Evolutionary conservation across 805 yeast genomes (phyloP).

Genomic region (Barnettozyma siamensis): DNA sequence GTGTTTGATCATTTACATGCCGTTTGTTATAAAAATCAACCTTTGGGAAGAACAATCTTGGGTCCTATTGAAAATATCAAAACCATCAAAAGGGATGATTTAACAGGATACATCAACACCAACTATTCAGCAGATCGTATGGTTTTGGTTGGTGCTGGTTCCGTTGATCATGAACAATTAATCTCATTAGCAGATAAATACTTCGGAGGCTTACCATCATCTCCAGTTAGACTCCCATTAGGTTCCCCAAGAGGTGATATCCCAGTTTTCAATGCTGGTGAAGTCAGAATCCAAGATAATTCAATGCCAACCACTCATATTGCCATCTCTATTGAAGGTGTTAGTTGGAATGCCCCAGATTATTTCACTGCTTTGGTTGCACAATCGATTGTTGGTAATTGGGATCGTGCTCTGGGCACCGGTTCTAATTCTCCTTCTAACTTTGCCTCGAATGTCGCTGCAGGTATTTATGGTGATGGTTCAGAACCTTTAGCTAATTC

Average conservation of each 20-base stretch:
- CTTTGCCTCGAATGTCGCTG: conserved; percentile 59
- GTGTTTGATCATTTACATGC: conserved; percentile 96
- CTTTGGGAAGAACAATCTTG: conserved; percentile 91
- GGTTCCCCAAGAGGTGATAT: conserved; percentile 60
- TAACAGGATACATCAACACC: conserved; percentile 70
- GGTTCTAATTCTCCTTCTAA: conserved; percentile 85
- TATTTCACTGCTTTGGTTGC: conserved; percentile 93
- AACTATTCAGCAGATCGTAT: conserved; percentile 95
- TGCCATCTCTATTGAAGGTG: conserved; percentile 96
- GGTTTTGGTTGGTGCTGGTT: conserved; percentile 97
- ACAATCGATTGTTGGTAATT: conserved; percentile 93
- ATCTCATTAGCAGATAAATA: conserved; percentile 69
- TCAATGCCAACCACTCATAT: conserved; percentile 84
- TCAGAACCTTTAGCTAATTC: conserved; percentile 78
- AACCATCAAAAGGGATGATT: conserved; percentile 69
- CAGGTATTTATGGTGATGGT: conserved; percentile 48
- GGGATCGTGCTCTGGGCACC: conserved; percentile 91
- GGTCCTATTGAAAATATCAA: conserved; percentile 90
- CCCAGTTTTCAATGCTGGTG: conserved; percentile 82
- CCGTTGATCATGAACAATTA: conserved; percentile 81
- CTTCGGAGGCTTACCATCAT: conserved; percentile 60
- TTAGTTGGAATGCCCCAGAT: conserved; percentile 94
- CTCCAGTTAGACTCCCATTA: conserved; percentile 56
- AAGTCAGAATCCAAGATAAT: conserved; percentile 75
- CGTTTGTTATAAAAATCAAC: conserved; percentile 83